These are phyloP conservation scores for Pseudogymnoascus sp. DNA, from an alignment of 2,329 filamentous ascomycete genomes.

Conservation along the genomic window DNA sequence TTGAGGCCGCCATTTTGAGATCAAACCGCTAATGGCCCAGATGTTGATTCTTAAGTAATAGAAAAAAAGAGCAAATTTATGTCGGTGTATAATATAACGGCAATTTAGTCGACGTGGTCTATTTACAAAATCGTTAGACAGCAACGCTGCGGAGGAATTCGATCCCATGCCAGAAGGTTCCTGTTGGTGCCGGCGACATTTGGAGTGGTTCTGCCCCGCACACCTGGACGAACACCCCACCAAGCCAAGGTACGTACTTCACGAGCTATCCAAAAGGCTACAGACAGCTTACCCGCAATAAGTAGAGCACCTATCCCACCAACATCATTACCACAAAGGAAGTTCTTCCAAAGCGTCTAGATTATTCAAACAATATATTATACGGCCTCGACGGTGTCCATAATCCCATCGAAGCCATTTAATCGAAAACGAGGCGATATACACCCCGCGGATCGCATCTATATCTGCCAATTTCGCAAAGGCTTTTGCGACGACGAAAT, in stretches of 20 bases:
- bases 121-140: background rate
- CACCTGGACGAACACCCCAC: background rate
- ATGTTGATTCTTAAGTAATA: background rate
- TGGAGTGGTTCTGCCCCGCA: background rate
- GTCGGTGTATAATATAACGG: background rate
- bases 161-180: slow-evolving; percentile 5
- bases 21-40: background rate
- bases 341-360: background rate
- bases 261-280: background rate
- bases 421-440: background rate
- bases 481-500: background rate
- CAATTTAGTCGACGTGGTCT: background rate
- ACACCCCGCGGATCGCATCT: background rate
- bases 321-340: background rate
- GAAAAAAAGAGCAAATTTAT: background rate
- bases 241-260: background rate
- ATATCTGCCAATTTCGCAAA: background rate
- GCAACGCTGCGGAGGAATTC: background rate
- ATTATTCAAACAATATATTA: background rate
- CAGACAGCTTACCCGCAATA: background rate
- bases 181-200: background rate
- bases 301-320: background rate
- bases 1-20: background rate
- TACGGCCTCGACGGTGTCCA: background rate
- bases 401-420: background rate